Base-by-base conservation (phyloP, 2,329 filamentous ascomycete genomes). In the Berkeleyomyces rouxiae region DNA sequence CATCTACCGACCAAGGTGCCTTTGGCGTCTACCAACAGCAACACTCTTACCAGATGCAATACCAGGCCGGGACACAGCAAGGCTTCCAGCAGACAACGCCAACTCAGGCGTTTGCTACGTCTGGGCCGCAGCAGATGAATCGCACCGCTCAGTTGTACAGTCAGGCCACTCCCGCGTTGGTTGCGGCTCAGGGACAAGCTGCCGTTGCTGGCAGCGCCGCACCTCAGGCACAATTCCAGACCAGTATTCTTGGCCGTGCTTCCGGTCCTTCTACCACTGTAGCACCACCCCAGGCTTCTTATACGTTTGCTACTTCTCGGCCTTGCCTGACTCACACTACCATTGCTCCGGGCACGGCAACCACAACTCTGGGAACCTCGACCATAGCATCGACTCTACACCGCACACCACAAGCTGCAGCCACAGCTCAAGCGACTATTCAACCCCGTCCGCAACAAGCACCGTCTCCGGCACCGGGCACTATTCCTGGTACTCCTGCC, bases 1-100 rank as follows among this genome's bases (percentile, higher is more conserved):
- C 72, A 2, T 80, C 79, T 10, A 79, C 79, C 5, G 79, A 82
- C 66, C 75, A 65, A 36, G 61, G 57, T n/a, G 68, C 70, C 4
- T 66, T 74, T 36, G 69, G 72, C n/a, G 68, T 70, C 65, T 72
- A 71, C 59, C 70, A 66, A 42, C 66, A 64, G 49, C 68, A 69
- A 42, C 61, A 62, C 42, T 61, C 64, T 11, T 63, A 65, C 58
- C 64, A 65, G 40, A 57, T 60, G 42, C 63, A 64, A 53, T 64
- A 59, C 16, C 58, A 53, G 16, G 60, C 64, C 23, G 61, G 63
- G 7, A 42, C 51, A 40, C 55, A 63, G 42, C 59, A 58, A 33
- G 44, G 39, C 7, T 58, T 63, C 42, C 53, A 49, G 58, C 64
- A 63, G 43, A 13, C 39, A 44, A 33, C 33, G n/a, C 46, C 46